These are phyloP conservation scores for Friedmanniomyces endolithicus DNA, from an alignment of 495 filamentous ascomycete species.

Conservation along the genomic window DNA sequence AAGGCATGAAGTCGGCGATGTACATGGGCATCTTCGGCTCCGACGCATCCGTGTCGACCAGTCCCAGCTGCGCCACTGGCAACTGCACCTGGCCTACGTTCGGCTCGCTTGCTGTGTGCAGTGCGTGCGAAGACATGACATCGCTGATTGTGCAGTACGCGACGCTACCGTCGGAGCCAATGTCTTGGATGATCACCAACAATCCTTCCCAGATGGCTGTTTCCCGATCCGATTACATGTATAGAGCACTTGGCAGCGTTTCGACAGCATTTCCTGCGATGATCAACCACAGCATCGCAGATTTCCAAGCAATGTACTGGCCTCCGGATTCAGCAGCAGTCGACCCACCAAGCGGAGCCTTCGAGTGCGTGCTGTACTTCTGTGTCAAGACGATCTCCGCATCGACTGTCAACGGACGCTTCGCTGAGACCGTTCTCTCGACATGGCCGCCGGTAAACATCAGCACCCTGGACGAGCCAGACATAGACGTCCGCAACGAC, in stretches of 20 bases:
- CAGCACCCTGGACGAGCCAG: background rate
- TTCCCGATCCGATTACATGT: no score
- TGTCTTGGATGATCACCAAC: background rate
- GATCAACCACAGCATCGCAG: background rate
- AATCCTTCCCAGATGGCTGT: no score
- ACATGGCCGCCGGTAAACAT: background rate
- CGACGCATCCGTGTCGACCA: background rate
- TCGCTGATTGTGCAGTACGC: no score
- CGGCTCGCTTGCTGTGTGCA: constrained; percentile 7
- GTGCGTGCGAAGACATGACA: background rate
- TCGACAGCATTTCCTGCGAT: background rate
- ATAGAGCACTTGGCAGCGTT: background rate
- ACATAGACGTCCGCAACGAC: background rate
- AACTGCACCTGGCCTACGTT: constrained; percentile 8
- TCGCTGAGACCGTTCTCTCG: constrained; percentile 1
- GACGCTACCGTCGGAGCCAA: no score
- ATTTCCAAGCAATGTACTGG: background rate
- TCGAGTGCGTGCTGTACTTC: constrained; percentile 7
- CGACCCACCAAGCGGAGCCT: background rate
- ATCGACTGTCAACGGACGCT: background rate
- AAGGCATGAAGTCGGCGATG: background rate
- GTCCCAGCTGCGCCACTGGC: constrained; percentile 3
- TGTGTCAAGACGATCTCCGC: constrained; percentile 3
- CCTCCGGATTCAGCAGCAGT: background rate
- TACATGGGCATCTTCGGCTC: background rate